Evolutionary conservation across 495 filamentous ascomycete genomes (phyloP).

Genomic region (Astrothelium subdiscretum): DNA sequence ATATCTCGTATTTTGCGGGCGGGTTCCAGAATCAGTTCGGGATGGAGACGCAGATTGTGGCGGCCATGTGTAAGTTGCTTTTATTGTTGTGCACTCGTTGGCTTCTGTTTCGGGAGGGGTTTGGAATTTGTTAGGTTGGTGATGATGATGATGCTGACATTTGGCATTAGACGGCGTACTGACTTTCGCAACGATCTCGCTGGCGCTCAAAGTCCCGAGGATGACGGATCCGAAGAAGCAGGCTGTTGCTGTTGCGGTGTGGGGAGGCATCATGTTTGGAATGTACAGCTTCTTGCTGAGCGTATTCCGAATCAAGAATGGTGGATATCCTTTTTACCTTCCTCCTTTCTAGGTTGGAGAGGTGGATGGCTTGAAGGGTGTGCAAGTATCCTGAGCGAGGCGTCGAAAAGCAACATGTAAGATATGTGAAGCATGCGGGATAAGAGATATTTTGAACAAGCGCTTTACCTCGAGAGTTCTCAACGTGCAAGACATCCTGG

Average conservation of each 20-base stretch:
- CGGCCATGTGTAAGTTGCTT: slow-evolving; percentile 74
- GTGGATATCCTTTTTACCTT: slow-evolving; percentile 85
- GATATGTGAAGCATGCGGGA: no score
- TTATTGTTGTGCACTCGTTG: neutral
- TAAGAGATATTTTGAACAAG: no score
- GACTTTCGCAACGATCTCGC: slow-evolving; percentile 76
- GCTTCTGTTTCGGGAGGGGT: neutral
- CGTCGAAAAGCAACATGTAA: no score
- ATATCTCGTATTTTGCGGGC: slow-evolving; percentile 80
- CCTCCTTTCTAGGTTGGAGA: slow-evolving; percentile 60
- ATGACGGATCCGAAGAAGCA: slow-evolving; percentile 68
- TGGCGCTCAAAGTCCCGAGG: slow-evolving; percentile 83
- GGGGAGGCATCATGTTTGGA: slow-evolving; percentile 64
- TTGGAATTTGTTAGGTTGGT: no score
- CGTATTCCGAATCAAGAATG: slow-evolving; percentile 89
- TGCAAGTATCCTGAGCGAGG: neutral
- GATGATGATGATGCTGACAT: no score
- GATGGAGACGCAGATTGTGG: slow-evolving; percentile 91
- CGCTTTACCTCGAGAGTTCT: no score
- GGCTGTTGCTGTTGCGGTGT: slow-evolving; percentile 69
- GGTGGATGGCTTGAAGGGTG: neutral
- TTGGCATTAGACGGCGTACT: slow-evolving; percentile 84
- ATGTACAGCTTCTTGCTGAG: slow-evolving; percentile 92
- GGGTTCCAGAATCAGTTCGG: slow-evolving; percentile 95
- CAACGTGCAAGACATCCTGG: no score